A percentile compares a stretch with the other conserved stretches of the same genome.
Conservation (phyloP, 78 protist species). For the Dictyostelium citrinum region DNA sequence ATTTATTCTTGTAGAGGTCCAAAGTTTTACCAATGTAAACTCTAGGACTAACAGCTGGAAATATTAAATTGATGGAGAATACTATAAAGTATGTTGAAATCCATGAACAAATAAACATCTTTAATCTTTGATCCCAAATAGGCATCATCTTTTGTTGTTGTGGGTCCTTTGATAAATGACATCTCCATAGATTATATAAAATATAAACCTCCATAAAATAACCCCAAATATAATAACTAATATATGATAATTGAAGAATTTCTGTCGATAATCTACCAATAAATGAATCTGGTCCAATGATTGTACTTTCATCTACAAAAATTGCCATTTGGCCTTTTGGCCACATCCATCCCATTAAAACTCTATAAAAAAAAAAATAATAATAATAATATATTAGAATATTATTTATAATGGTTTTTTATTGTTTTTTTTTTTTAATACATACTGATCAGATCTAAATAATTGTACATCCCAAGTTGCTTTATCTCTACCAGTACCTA, state of each 20-base stretch:
- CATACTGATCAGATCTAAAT: background rate
- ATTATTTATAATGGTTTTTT: background rate
- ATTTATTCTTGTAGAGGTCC: background rate
- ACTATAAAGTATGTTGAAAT: slow-evolving; percentile 55
- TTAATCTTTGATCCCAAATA: slow-evolving; percentile 74
- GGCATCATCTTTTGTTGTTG: slow-evolving; percentile 7
- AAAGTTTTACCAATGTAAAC: background rate
- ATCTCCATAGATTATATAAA: slow-evolving; percentile 29
- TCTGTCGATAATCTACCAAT: slow-evolving; percentile 56
- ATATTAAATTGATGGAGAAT: slow-evolving; percentile 42
- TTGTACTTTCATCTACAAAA: slow-evolving; percentile 4
- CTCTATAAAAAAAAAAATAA: background rate
- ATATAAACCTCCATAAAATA: slow-evolving; percentile 63
- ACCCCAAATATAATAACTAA: slow-evolving; percentile 74
- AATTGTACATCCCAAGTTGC: slow-evolving; percentile 22
- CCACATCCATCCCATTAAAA: slow-evolving; percentile 58
- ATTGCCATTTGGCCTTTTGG: slow-evolving; percentile 69
- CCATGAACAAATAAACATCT: slow-evolving; percentile 76
- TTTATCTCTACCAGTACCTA: slow-evolving; percentile 28
- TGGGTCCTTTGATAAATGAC: slow-evolving; percentile 25
- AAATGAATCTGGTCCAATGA: slow-evolving; percentile 51
- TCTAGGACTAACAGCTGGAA: slow-evolving; percentile 69
- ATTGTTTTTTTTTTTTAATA: background rate
- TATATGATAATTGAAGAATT: slow-evolving; percentile 57
- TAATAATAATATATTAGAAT: background rate